Evolutionary conservation across 1,284 basidiomycete species (phyloP), one percentile per base, ranked within the genome.

Genomic region (Tylopilus sp.): DNA sequence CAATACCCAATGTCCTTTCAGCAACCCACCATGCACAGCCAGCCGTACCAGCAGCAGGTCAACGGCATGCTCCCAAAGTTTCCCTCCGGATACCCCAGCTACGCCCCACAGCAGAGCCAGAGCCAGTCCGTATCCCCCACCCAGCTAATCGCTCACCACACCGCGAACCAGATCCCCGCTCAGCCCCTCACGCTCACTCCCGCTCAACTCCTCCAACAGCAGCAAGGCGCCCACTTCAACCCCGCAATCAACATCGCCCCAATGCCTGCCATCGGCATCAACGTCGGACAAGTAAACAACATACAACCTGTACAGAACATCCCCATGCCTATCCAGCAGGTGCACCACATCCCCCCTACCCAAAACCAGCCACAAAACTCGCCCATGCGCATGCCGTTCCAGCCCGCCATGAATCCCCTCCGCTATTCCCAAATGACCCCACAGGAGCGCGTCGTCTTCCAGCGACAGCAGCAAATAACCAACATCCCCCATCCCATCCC

Each of bases 201-300:
- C 15, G 63, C 63, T 0, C 63, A 65, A 44, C 61, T 65, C 11
- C 55, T 65, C 9, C 63, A 63, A 3, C 63, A 65, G 34, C 63
- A 65, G 33, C 63, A 67, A 41, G 36, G 41, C 13, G 46, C 38
- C 36, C 16, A 52, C 0, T 58, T 54, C 41, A 16, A 25, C 33
- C 48, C 46, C 23, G 4, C 33, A 1, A 36, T 47, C 30, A 36
- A 29, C 34, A 31, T 48, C 39, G 33, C 9, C 10, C 26, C 18
- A 6, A 59, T 58, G 41, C 19, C 45, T 18, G 41, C 38, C 5
- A 52, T 61, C 48, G 51, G 41, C 29, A 40, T 60, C 38, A 54
- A 50, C 25, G 41, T 46, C 15, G 18, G 7, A 4, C 43, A 37
- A 21, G 45, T 58, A 10, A 37, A 41, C 36, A 43, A 30, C 31